Conservation (phyloP, 768 basidiomycete species). For the Suillus alpinus region DNA sequence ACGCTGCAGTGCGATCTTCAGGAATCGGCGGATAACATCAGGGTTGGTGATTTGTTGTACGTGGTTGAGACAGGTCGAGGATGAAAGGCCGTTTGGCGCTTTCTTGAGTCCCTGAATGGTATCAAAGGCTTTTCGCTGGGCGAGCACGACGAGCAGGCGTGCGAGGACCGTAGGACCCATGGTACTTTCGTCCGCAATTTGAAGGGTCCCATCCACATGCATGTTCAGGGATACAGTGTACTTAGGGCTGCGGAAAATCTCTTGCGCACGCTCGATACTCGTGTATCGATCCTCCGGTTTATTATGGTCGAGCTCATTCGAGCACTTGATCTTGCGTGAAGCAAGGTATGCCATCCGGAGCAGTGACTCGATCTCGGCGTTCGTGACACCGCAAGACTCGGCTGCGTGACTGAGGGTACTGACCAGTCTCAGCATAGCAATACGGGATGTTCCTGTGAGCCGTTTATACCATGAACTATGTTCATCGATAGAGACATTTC, state of each 20-base stretch:
- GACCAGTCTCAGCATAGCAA: constrained; percentile 26
- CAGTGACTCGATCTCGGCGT: constrained; percentile 25
- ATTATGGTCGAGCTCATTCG: background rate
- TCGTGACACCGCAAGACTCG: constrained; percentile 17
- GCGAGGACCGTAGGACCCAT: constrained; percentile 27
- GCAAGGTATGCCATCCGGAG: constrained; percentile 23
- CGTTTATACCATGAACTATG: background rate
- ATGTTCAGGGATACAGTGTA: constrained; percentile 13
- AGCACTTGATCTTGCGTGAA: constrained; percentile 14
- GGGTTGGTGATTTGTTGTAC: constrained; percentile 27
- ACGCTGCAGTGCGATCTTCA: constrained; percentile 20
- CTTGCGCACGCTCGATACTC: constrained; percentile 14
- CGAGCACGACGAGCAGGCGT: constrained; percentile 28
- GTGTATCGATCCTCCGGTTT: background rate
- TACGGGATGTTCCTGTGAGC: constrained; percentile 19
- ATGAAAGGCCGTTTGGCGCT: constrained; percentile 20
- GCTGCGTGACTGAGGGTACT: constrained; percentile 19
- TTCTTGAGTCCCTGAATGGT: constrained; percentile 17
- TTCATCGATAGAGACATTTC: background rate
- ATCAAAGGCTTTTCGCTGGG: constrained; percentile 24
- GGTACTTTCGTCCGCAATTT: constrained; percentile 21
- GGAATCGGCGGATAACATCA: constrained; percentile 20
- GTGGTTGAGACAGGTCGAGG: constrained; percentile 16
- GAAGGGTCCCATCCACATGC: constrained; percentile 14
- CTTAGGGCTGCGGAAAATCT: constrained; percentile 20